These are phyloP conservation scores for Vinca major DNA, from an alignment of 305 asterid species.

Conservation along the genomic window DNA sequence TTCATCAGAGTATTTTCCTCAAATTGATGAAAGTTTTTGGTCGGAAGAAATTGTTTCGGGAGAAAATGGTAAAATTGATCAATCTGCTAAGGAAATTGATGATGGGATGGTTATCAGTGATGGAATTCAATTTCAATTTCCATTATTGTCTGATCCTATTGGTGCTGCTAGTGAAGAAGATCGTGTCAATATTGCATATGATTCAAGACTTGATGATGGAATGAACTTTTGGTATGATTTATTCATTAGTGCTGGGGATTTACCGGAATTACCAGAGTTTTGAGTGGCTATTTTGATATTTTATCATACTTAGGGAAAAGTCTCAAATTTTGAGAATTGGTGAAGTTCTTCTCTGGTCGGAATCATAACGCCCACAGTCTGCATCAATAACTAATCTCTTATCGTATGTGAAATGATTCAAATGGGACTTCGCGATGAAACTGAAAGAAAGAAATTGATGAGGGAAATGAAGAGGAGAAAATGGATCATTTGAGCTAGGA, in stretches of 20 bases:
- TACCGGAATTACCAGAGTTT: conserved; percentile 70
- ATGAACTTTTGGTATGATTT: conserved; percentile 84
- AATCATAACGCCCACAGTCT: too few relatives aligned
- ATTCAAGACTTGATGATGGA: conserved; percentile 30
- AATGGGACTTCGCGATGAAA: not conserved
- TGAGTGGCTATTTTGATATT: conserved; percentile 21
- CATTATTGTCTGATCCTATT: conserved; percentile 7
- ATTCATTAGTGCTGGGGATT: conserved; percentile 48
- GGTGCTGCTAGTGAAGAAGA: conserved; percentile 13
- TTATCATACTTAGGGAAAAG: conserved; percentile 6
- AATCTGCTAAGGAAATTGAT: conserved; percentile 11
- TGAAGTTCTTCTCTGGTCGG: not conserved
- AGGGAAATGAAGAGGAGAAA: not conserved
- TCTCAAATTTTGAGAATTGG: not conserved
- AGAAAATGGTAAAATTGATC: conserved; percentile 8
- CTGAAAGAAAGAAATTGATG: not conserved
- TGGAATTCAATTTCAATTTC: conserved; percentile 17
- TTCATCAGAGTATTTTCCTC: conserved; percentile 6
- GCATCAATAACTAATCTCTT: too few relatives aligned
- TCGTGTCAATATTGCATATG: conserved; percentile 15
- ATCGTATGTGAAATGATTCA: not conserved
- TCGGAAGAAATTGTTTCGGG: conserved; percentile 28
- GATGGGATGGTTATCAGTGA: not conserved
- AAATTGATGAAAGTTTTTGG: conserved; percentile 26
- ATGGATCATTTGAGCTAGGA: not conserved